Conservation (phyloP, 805 yeast genomes). For the Monosporozyma servazzii region DNA sequence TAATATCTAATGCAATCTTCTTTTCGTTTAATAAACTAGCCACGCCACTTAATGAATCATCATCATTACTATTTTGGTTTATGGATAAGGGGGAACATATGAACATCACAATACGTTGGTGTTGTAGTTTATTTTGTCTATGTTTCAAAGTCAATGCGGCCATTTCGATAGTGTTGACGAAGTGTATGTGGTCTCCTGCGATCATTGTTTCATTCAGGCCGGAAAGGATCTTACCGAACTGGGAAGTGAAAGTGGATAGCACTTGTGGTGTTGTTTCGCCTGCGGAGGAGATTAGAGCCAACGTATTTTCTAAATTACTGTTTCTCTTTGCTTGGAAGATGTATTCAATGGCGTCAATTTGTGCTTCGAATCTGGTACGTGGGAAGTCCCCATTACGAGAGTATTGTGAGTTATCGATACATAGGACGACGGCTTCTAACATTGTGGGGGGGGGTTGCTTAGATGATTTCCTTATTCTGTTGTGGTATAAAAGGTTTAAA, state of each 20-base stretch:
- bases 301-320: slow-evolving; percentile 88
- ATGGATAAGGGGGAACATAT: slow-evolving; percentile 71
- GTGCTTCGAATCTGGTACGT: slow-evolving; percentile 84
- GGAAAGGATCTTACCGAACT: slow-evolving; percentile 73
- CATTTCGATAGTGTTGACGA: slow-evolving; percentile 81
- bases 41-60: slow-evolving; percentile 65
- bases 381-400: slow-evolving; percentile 93
- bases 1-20: slow-evolving; percentile 77
- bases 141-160: slow-evolving; percentile 91
- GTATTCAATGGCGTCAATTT: slow-evolving; percentile 78
- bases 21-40: slow-evolving; percentile 93
- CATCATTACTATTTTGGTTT: slow-evolving; percentile 45
- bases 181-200: slow-evolving; percentile 49
- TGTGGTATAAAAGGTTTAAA: background rate
- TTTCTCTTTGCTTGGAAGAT: slow-evolving; percentile 80
- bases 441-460: slow-evolving; percentile 18
- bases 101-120: slow-evolving; percentile 81
- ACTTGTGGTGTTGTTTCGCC: slow-evolving; percentile 74
- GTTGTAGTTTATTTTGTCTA: slow-evolving; percentile 88
- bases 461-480: background rate
- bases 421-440: slow-evolving; percentile 91
- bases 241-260: slow-evolving; percentile 78
- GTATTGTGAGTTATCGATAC: slow-evolving; percentile 91
- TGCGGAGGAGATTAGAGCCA: slow-evolving; percentile 82
- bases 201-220: slow-evolving; percentile 77